phyloP scores from a whole-genome alignment of 2,329 filamentous ascomycete species.

The Sphaceloma murrayae region DNA sequence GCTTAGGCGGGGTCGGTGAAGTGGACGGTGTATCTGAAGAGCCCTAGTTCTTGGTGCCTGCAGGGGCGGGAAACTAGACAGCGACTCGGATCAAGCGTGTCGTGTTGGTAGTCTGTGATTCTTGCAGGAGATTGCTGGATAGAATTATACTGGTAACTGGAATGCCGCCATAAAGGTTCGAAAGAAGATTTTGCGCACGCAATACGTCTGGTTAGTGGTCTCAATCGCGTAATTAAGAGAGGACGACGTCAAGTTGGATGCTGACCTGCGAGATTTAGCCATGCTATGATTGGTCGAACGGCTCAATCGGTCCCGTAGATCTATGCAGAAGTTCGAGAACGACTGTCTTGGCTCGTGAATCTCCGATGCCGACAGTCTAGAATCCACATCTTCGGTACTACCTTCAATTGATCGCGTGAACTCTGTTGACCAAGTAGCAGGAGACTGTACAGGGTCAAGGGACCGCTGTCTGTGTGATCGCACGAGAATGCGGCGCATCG shows the following conservation, averaged over 20 bases:
- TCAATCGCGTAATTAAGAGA: conserved; percentile 9
- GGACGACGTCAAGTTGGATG: conserved; percentile 11
- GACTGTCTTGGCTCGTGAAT: conserved; percentile 1
- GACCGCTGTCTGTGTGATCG: no score
- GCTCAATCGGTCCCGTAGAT: conserved; percentile 12
- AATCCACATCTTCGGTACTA: no score
- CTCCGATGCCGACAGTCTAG: conserved; percentile 1
- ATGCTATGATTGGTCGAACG: not conserved
- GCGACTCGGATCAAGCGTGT: not conserved
- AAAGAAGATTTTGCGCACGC: no score
- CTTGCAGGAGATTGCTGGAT: not conserved
- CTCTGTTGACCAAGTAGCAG: no score
- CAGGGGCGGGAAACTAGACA: conserved; percentile 1
- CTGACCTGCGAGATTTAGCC: conserved; percentile 1
- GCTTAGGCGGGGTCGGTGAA: not conserved
- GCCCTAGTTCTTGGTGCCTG: conserved; percentile 6
- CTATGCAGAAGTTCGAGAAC: not conserved
- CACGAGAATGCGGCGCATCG: no score
- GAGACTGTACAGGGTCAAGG: no score
- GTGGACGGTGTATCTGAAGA: not conserved
- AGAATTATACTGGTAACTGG: no score
- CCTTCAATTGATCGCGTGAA: no score
- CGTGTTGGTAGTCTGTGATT: not conserved
- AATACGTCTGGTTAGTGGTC: no score
- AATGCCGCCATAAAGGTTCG: no score